Conservation (phyloP, 2,329 filamentous ascomycete species). For the Xylariales sp. region DNA sequence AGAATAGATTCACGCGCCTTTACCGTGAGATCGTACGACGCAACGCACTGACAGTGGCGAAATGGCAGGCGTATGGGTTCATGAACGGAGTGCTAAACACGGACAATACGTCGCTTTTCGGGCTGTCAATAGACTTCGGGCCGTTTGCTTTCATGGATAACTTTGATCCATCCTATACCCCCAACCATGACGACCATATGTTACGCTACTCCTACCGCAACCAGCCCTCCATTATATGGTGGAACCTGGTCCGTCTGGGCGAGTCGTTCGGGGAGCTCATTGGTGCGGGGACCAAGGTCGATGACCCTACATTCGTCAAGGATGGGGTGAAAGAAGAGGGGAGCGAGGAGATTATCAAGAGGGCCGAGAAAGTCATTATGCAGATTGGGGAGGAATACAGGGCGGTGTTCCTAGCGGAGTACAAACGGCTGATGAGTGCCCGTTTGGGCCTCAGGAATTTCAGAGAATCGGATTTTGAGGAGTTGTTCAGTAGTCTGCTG, state of each 20-base stretch:
- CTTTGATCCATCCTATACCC: slow-evolving; percentile 91
- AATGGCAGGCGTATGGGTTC: slow-evolving; percentile 98
- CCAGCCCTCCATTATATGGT: slow-evolving; percentile 96
- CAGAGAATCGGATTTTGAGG: slow-evolving; percentile 71
- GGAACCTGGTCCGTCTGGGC: slow-evolving; percentile 90
- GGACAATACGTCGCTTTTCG: slow-evolving; percentile 90
- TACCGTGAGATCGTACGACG: slow-evolving; percentile 83
- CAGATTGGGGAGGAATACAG: slow-evolving; percentile 84
- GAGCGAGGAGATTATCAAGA: slow-evolving; percentile 64
- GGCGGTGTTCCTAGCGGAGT: slow-evolving; percentile 80
- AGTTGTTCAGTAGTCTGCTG: slow-evolving; percentile 74
- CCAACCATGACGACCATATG: slow-evolving; percentile 90
- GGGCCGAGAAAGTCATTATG: slow-evolving; percentile 80
- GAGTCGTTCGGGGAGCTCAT: slow-evolving; percentile 86
- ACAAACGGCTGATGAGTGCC: slow-evolving; percentile 76
- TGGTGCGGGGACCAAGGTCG: slow-evolving; percentile 68
- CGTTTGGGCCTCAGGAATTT: slow-evolving; percentile 70
- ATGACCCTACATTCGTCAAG: slow-evolving; percentile 65
- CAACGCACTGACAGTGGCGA: slow-evolving; percentile 83
- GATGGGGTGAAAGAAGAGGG: slow-evolving; percentile 68
- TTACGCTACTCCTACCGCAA: slow-evolving; percentile 89
- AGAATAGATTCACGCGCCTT: slow-evolving; percentile 83
- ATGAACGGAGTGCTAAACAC: slow-evolving; percentile 98
- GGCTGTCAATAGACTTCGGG: slow-evolving; percentile 88
- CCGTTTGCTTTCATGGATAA: slow-evolving; percentile 98